Percentiles rank a stretch among this genome's conserved stretches.
These are phyloP conservation scores for Cyclocybe aegerita DNA, from an alignment of 768 basidiomycete genomes.

Conservation along the genomic window DNA sequence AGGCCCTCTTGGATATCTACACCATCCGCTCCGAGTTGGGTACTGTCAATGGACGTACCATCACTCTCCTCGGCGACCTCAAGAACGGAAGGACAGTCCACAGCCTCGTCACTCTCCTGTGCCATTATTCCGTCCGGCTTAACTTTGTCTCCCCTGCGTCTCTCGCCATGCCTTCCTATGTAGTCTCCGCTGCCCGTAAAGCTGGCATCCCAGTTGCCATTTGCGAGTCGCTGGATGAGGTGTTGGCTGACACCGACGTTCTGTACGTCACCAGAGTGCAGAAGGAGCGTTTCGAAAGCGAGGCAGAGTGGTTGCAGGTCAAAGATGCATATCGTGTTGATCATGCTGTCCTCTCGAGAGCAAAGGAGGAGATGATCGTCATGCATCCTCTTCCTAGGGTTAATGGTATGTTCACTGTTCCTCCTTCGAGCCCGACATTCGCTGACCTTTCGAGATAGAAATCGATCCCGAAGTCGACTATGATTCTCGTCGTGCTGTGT, in stretches of 20 bases:
- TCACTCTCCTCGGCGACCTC: slow-evolving; percentile 91
- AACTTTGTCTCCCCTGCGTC: slow-evolving; percentile 93
- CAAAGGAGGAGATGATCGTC: slow-evolving; percentile 97
- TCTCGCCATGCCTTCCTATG: slow-evolving; percentile 85
- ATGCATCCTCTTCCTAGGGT: slow-evolving; percentile 99
- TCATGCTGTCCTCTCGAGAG: slow-evolving; percentile 88
- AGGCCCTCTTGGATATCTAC: slow-evolving; percentile 87
- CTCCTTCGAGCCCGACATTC: slow-evolving; percentile 9
- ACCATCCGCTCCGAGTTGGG: slow-evolving; percentile 98
- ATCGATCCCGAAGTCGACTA: slow-evolving; percentile 99
- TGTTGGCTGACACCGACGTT: slow-evolving; percentile 90
- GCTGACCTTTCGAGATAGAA: slow-evolving; percentile 52
- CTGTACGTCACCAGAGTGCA: slow-evolving; percentile 96
- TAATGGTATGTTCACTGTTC: slow-evolving; percentile 55
- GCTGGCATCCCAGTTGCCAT: slow-evolving; percentile 78
- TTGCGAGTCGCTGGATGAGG: slow-evolving; percentile 88
- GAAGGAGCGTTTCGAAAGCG: slow-evolving; percentile 85
- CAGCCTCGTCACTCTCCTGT: slow-evolving; percentile 89
- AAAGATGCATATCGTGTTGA: slow-evolving; percentile 93
- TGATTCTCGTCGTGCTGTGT: slow-evolving; percentile 89
- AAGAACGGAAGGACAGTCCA: slow-evolving; percentile 99
- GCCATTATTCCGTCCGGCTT: slow-evolving; percentile 88
- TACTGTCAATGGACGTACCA: slow-evolving; percentile 93
- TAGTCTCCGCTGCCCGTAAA: slow-evolving; percentile 81
- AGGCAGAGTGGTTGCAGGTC: slow-evolving; percentile 84